Base-by-base conservation (phyloP, 2,329 filamentous ascomycete genomes). In the Cordyceps fumosorosea region DNA sequence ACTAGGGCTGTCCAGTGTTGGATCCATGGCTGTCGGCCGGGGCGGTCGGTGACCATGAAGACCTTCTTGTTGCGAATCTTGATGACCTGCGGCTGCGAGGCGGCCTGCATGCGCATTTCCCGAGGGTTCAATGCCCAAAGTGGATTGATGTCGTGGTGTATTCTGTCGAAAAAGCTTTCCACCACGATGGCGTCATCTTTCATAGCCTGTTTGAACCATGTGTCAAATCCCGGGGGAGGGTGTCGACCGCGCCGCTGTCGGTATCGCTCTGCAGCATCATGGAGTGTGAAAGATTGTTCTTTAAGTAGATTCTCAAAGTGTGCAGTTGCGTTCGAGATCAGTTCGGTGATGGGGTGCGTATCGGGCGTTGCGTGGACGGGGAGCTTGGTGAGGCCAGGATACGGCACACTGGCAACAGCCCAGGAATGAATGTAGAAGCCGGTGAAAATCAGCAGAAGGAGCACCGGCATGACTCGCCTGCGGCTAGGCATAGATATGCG, bases 111-210 rank as follows among this genome's bases (percentile, higher is more conserved):
- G 51, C 68, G 67, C 18, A 70, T 67, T 62, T 73, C 67, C 42
- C 70, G 69, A n/a, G 72, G 71, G 44, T 77, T 75, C 16, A 81
- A 67, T 1, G 74, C 80, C 81, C 81, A 84, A 65, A 81, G 82
- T 3, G 81, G 81, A 55, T 78, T 73, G 32, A 84, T 69, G 66
- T 85, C 81, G 65, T 81, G 76, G 70, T 82, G 80, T 59, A 84
- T 80, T 63, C 81, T 81, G 66, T 83, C 78, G 71, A 83, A 84
- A 64, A 83, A 84, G 56, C 80, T 77, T 65, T 84, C 82, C 29
- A 84, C 73, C 7, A 84, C 75, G 60, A 83, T 71, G 14, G 79
- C 78, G 29, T 80, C 73, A 47, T 74, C 74, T 26, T 79, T 73
- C 20, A 69, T 67, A 3, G 83, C 82, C 63, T 80, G 81, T 16